Base-by-base conservation (phyloP, 1,139 yeast genomes). In the Hansenula sp. region DNA sequence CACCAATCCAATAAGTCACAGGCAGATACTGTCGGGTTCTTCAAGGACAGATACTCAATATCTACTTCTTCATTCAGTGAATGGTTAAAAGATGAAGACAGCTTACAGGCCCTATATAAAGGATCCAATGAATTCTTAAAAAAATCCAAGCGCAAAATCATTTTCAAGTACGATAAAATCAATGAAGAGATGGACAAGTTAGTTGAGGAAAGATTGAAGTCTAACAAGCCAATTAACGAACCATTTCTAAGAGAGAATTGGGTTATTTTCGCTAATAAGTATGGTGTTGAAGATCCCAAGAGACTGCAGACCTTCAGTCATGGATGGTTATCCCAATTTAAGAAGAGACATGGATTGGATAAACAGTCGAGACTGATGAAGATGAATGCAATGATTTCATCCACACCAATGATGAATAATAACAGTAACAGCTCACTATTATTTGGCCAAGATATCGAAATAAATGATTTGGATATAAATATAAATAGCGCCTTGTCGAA, bases 241-340 rank as follows among this genome's bases (percentile, higher is more conserved):
- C 81, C 82, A 1, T 65, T 77, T 7, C 59, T 79, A 36, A 62
- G 84, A 35, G 79, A 76, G 44, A 74, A 76, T 55, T 79, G 84
- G 84, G 66, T 74, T 8, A 63, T 70, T 18, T 76, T 69, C 53
- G 84, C 84, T 5, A 75, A 73, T 48, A 71, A 74, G 55, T 76
- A 61, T 53, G 84, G 84, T 2, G 82, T 79, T 3, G 79, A 73
- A 19, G 81, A 79, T 52, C 83, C 84, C 4, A 79, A 79, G 55
- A 59, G 84, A 42, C 60, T 75, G 45, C 71, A 68, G 34, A 69
- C 73, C 17, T 79, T 77, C 53, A 74, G 80, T 51, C 83, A 79
- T 58, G 84, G 84, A 8, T 79, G 84, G 84, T 61, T 79, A 37
- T 67, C 76, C 19, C 82, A 76, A 53, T 79, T 79, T 57, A 79